Base-by-base conservation (phyloP, 2,329 filamentous ascomycete species). In the Colletotrichum endophyticum region DNA sequence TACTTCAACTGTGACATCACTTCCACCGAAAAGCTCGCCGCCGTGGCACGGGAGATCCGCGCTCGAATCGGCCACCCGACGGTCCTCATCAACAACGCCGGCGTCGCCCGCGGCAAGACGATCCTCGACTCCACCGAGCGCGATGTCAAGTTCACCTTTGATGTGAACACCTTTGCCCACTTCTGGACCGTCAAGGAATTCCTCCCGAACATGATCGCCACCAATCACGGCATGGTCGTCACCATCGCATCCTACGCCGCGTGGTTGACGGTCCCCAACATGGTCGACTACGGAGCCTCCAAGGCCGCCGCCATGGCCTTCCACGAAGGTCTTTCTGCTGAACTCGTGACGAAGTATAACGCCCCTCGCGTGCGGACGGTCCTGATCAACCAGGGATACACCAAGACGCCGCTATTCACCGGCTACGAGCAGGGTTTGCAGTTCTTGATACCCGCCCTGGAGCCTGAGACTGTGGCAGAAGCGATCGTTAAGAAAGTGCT, bases 1-100 rank as follows among this genome's bases (percentile, higher is more conserved):
- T 94, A 92, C 86, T 95, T 92, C 86, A 86, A 92, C 79, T 94
- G 92, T 85, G 94, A 96, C 83, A 90, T 96, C 78, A 91, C 92
- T 66, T 92, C 89, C 0, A 85, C 90, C 6, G 81, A 87, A 16
- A 87, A 87, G 44, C 89, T 95, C 79, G 82, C 87, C 8, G 82
- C 85, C 4, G 88, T 89, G 8, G 92, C 91, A 1, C 80, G 86
- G 15, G 81, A 85, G 6, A 89, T 95, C 80, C 88, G 90, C 69
- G 82, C 84, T 34, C 82, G 89, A 15, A 86, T 94, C 72, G 94
- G 93, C 73, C 81, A 90, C 66, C 94, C 94, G 1, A 95, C 93
- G 0, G 86, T 95, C 77, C 86, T 95, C 6, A 93, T 95, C 85
- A 94, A 94, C 86, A 95, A 95, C 81, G 93, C 94, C 11, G 93